Conservation (phyloP, 441 rosid species). For the Erysimum pusillum region DNA sequence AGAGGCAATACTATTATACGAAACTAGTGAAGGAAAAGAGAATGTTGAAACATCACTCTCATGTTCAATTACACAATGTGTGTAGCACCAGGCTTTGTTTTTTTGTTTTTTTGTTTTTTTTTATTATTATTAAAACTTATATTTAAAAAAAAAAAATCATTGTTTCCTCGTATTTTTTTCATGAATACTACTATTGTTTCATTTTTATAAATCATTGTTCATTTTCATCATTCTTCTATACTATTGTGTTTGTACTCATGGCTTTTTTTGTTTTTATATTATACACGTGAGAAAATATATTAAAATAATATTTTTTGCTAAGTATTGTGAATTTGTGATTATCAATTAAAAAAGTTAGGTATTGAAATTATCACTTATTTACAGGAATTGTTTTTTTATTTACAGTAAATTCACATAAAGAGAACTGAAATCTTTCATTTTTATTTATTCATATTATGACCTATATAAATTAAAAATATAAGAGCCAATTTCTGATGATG, state of each 20-base stretch:
- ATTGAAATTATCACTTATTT: not conserved
- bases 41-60: constrained; percentile 43
- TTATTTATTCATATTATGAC: no score
- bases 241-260: not conserved
- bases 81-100: constrained; percentile 23
- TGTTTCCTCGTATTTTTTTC: constrained; percentile 36
- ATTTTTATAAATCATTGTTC: not conserved
- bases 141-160: no score
- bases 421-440: not conserved
- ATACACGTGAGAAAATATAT: no score
- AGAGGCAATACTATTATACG: constrained; percentile 28
- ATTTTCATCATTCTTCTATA: constrained; percentile 5
- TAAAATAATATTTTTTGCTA: not conserved
- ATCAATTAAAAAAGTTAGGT: not conserved
- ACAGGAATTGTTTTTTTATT: not conserved
- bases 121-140: no score
- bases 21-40: constrained; percentile 28
- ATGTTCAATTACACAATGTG: constrained; percentile 8
- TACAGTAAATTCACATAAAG: not conserved
- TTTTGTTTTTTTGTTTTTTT: no score
- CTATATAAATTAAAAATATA: no score
- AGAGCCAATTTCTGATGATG: no score
- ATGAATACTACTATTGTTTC: not conserved
- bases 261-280: not conserved
- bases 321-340: not conserved